Base-by-base conservation (phyloP, 371 early-diverging fungal species). In the Mucor plumbeus region DNA sequence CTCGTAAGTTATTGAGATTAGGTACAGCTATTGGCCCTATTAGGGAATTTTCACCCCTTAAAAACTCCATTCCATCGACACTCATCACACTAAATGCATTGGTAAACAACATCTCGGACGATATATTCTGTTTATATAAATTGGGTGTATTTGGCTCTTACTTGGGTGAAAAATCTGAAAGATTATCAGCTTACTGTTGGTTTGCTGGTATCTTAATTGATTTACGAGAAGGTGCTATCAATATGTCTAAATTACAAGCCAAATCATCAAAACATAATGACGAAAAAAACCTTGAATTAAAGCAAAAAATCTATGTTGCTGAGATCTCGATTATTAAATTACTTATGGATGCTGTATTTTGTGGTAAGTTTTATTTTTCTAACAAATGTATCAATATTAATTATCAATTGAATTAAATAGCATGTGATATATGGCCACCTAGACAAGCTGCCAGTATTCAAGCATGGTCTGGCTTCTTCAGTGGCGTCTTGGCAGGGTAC, bases 71-170 rank as follows among this genome's bases (percentile, higher is more conserved):
- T 11, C 74, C 38, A 55, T 38, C 47, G 40, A 63, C 57, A 4
- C 39, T 67, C 7, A 44, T 76, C 1, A 33, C 74, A 9, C 36
- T 47, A 0, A 48, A 59, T 50, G 65, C 65, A 9, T 66, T 91
- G 33, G 74, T 83, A n/a, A 91, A 93, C 64, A 87, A 86, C 35
- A 61, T 92, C n/a, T 78, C 87, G 14, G 95, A 94, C 74, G 95
- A 94, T 62, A 72, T 90, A 19, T 89, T 85, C 62, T 90, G 91
- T 59, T 73, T 92, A 5, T 85, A 85, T 31, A 92, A 91, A 60
- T 68, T 94, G 50, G 92, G 91, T 7, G 74, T 90, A 4, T 48
- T 92, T 13, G 69, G 73, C 50, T 35, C 75, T 10, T 50, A 65
- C 33, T 64, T 82, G 26, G 76, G 85, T 6, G 77, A 77, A 60